Evolutionary conservation across 805 yeast genomes (phyloP).

Genomic region (Yarrowia sp.): DNA sequence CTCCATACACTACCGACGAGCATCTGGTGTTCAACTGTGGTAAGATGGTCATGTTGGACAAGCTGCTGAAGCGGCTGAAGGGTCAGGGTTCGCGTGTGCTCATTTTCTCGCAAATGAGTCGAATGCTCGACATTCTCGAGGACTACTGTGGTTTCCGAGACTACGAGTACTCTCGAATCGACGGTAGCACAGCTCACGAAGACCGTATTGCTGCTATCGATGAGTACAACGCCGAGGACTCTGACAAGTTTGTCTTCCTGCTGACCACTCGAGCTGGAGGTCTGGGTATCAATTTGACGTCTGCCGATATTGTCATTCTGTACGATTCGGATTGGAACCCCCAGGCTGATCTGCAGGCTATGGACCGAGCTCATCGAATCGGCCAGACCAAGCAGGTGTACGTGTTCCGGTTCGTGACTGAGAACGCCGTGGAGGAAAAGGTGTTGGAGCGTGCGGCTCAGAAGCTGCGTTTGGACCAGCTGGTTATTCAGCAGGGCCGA

Average conservation of each 20-base stretch:
- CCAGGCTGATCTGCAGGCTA: constrained; percentile 95
- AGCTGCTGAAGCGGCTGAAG: constrained; percentile 67
- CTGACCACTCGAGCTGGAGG: constrained; percentile 97
- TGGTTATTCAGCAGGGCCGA: constrained; percentile 93
- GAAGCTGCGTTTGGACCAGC: constrained; percentile 84
- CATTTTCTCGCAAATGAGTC: constrained; percentile 91
- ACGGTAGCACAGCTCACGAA: constrained; percentile 90
- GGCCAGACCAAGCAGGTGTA: constrained; percentile 96
- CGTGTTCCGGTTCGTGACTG: constrained; percentile 90
- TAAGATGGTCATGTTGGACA: constrained; percentile 85
- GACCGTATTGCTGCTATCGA: constrained; percentile 91
- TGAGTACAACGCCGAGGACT: constrained; percentile 78
- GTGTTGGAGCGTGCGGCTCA: constrained; percentile 96
- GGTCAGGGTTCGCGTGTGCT: constrained; percentile 83
- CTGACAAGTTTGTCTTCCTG: constrained; percentile 78
- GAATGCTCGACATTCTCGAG: constrained; percentile 83
- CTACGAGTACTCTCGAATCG: constrained; percentile 85
- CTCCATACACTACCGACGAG: constrained; percentile 94
- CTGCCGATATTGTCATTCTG: constrained; percentile 85
- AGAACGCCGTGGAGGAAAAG: constrained; percentile 93
- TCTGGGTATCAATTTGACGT: constrained; percentile 85
- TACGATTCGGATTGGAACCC: constrained; percentile 98
- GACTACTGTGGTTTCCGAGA: constrained; percentile 87
- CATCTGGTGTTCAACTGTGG: constrained; percentile 89
- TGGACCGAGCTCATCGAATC: constrained; percentile 97